A percentile compares a stretch with the other conserved stretches of the same genome.
Evolutionary conservation across 2,329 filamentous ascomycete species (phyloP).

Genomic region (Phoma sp.): DNA sequence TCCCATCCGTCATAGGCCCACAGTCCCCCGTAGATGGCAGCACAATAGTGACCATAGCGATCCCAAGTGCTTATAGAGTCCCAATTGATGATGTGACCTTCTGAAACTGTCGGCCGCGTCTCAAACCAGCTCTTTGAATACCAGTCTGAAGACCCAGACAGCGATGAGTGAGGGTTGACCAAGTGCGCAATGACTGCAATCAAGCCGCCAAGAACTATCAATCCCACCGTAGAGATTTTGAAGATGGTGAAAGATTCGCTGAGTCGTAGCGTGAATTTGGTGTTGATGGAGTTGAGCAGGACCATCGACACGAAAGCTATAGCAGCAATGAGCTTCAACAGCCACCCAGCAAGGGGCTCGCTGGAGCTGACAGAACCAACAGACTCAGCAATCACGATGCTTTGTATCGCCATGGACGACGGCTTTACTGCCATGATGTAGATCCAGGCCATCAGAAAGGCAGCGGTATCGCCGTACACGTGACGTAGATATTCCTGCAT

Average conservation of each 20-base stretch:
- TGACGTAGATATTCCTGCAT: slow-evolving; percentile 68
- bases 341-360: slow-evolving; percentile 14
- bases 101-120: slow-evolving; percentile 58
- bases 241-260: slow-evolving; percentile 53
- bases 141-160: slow-evolving; percentile 45
- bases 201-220: slow-evolving; percentile 42
- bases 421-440: slow-evolving; percentile 71
- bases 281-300: slow-evolving; percentile 54
- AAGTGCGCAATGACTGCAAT: slow-evolving; percentile 41
- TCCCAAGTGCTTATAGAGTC: slow-evolving; percentile 60
- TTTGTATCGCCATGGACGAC: slow-evolving; percentile 67
- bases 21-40: slow-evolving; percentile 66
- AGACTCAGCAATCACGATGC: slow-evolving; percentile 64
- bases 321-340: slow-evolving; percentile 48
- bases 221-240: slow-evolving; percentile 42
- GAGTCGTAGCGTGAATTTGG: slow-evolving; percentile 48
- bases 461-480: slow-evolving; percentile 66
- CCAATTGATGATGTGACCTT: slow-evolving; percentile 47
- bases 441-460: slow-evolving; percentile 70
- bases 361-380: slow-evolving; percentile 56
- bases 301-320: slow-evolving; percentile 49
- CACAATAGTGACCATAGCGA: slow-evolving; percentile 64
- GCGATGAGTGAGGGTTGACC: slow-evolving; percentile 33
- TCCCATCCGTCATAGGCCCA: slow-evolving; percentile 74
- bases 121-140: slow-evolving; percentile 62